Base-by-base conservation (phyloP, 805 yeast genomes). In the Candida berthetii region DNA sequence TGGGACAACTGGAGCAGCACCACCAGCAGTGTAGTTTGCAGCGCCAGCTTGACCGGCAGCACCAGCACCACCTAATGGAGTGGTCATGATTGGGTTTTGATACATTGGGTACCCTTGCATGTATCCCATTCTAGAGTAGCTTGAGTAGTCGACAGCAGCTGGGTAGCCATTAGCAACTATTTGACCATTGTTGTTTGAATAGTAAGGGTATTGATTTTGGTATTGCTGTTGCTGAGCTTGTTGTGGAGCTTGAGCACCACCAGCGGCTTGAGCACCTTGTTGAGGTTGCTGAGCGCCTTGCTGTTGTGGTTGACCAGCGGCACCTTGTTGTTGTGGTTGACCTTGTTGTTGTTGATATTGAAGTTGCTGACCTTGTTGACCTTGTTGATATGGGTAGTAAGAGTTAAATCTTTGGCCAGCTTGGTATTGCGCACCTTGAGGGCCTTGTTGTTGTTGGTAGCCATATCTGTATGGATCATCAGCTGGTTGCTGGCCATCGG, bases 341-440 rank as follows among this genome's bases (percentile, higher is more conserved):
- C 41, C 19, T 18, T 42, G 39, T 16, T 43, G 49, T 40, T 38
- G 58, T 39, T 60, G 61, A 37, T 50, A 58, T 42, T 60, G 65
- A 63, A 65, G 38, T 59, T 61, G 15, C 65, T 65, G 47, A 59
- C 57, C 13, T 61, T 51, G 44, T 61, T 66, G 49, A 55, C 58
- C 42, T 38, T 52, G 57, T 36, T 52, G 56, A 29, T 14, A 20
- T 16, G 24, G 16, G 35, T 24, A 28, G 44, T 43, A 37, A 29
- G 35, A 40, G 20, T 22, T 33, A n/a, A 33, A 36, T 18, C 19
- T 31, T 25, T 42, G 41, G 24, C 24, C 24, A 18, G 39, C 43
- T 22, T 37, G 35, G n/a, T n/a, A n/a, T n/a, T n/a, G n/a, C n/a
- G n/a, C n/a, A n/a, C n/a, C n/a, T n/a, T 37, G 42, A n/a, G 13